Evolutionary conservation across 371 early-diverging fungal genomes (phyloP).

Genomic region (Entomophthora muscae): DNA sequence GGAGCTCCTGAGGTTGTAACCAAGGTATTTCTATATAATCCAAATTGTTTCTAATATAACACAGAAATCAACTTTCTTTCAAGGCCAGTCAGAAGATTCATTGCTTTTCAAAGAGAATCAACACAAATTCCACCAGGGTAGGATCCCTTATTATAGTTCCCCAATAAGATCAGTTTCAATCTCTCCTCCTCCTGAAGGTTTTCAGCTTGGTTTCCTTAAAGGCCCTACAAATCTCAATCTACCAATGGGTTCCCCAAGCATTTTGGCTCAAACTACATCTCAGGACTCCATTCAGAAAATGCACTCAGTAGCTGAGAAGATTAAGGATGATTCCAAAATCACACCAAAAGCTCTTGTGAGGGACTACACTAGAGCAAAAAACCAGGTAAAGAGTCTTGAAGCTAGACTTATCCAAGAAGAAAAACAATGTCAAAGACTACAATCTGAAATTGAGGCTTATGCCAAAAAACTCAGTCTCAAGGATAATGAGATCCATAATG

Average conservation of each 20-base stretch:
- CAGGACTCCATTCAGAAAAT: background rate
- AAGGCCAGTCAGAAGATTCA: background rate
- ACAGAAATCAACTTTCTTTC: background rate
- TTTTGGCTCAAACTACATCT: background rate
- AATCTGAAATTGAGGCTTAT: background rate
- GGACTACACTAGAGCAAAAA: background rate
- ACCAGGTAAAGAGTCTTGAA: background rate
- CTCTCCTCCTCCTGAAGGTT: background rate
- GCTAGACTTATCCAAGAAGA: background rate
- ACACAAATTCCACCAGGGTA: background rate
- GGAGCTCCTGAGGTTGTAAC: background rate
- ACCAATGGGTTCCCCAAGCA: background rate
- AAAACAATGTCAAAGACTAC: too few species aligned
- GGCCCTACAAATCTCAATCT: background rate
- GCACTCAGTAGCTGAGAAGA: background rate
- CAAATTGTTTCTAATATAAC: background rate
- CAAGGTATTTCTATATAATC: background rate
- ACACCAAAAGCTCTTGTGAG: too few species aligned
- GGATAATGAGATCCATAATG: background rate
- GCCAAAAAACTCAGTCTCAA: background rate
- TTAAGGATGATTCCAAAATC: too few species aligned
- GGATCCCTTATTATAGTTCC: background rate
- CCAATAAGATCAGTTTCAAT: background rate
- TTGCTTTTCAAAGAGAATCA: background rate
- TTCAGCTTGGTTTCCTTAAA: background rate